Conservation (phyloP, 495 filamentous ascomycete genomes). For the Corynascus novoguineensis region DNA sequence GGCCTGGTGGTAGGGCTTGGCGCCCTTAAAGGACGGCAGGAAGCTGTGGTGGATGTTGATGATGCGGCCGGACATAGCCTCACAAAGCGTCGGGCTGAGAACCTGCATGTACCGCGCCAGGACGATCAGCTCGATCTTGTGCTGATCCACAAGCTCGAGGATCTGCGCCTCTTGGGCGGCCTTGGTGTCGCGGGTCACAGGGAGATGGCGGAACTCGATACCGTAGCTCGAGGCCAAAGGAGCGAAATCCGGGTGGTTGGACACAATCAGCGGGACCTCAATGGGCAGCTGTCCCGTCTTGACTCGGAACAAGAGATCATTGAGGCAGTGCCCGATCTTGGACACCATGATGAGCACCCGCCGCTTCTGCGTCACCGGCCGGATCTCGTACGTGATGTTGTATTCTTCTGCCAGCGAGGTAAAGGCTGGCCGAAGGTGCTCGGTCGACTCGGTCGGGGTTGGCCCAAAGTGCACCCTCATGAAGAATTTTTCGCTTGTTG, state of each 20-base stretch:
- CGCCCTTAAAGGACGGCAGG: slow-evolving; percentile 73
- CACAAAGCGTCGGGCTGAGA: slow-evolving; percentile 62
- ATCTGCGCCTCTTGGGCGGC: slow-evolving; percentile 58
- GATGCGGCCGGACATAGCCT: slow-evolving; percentile 65
- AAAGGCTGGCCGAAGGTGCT: slow-evolving; percentile 48
- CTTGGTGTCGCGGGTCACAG: slow-evolving; percentile 65
- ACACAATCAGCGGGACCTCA: slow-evolving; percentile 63
- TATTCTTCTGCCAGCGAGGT: slow-evolving; percentile 50
- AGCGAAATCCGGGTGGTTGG: slow-evolving; percentile 68
- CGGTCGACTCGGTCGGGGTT: slow-evolving; percentile 33
- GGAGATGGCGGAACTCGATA: slow-evolving; percentile 67
- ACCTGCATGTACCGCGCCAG: slow-evolving; percentile 82
- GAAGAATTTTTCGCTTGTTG: slow-evolving; percentile 62
- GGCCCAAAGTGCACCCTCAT: slow-evolving; percentile 70
- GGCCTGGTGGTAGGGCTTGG: slow-evolving; percentile 76
- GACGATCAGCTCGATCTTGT: slow-evolving; percentile 66
- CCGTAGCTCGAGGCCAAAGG: slow-evolving; percentile 62
- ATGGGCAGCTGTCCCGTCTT: slow-evolving; percentile 58
- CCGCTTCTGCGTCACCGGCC: slow-evolving; percentile 55
- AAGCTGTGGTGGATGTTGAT: slow-evolving; percentile 83
- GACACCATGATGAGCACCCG: slow-evolving; percentile 74
- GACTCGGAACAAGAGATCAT: slow-evolving; percentile 71
- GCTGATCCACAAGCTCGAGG: slow-evolving; percentile 55
- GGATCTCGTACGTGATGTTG: slow-evolving; percentile 58
- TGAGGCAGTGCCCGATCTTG: slow-evolving; percentile 75